phyloP scores from a whole-genome alignment of 805 yeast species.

The Phaffomyces opuntiae region DNA sequence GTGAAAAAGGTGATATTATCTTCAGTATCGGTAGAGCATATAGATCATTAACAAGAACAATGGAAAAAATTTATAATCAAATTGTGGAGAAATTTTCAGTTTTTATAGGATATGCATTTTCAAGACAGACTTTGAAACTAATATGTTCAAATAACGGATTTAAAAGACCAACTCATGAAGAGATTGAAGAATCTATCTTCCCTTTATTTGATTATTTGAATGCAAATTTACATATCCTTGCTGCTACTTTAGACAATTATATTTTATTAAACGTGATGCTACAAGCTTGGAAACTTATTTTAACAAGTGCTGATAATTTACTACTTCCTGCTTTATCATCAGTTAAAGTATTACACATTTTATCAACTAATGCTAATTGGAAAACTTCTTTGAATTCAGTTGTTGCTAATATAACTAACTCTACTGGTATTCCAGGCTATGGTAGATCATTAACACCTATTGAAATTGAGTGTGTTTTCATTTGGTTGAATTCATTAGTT shows the following conservation, averaged over 20 bases:
- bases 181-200: slow-evolving; percentile 55
- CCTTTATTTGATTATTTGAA: slow-evolving; percentile 74
- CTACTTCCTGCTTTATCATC: slow-evolving; percentile 65
- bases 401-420: slow-evolving; percentile 40
- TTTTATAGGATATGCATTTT: slow-evolving; percentile 50
- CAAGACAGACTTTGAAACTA: slow-evolving; percentile 48
- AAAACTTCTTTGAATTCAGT: slow-evolving; percentile 38
- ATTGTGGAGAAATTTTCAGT: slow-evolving; percentile 70
- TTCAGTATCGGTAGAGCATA: slow-evolving; percentile 75
- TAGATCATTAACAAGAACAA: slow-evolving; percentile 54
- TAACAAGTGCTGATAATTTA: slow-evolving; percentile 61
- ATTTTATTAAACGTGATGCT: slow-evolving; percentile 59
- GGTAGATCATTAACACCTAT: slow-evolving; percentile 47
- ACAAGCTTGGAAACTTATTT: slow-evolving; percentile 73
- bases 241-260: slow-evolving; percentile 47
- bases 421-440: slow-evolving; percentile 33
- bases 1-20: slow-evolving; percentile 72
- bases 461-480: slow-evolving; percentile 62
- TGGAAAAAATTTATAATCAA: slow-evolving; percentile 58
- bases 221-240: slow-evolving; percentile 57
- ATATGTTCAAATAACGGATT: slow-evolving; percentile 48
- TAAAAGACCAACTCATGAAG: slow-evolving; percentile 35
- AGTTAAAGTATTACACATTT: slow-evolving; percentile 23
- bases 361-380: slow-evolving; percentile 31
- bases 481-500: slow-evolving; percentile 63